A percentile compares a stretch with the other conserved stretches of the same genome.
phyloP scores from a whole-genome alignment of 176 grass and related monocot species.

The Cenchrus americanus region DNA sequence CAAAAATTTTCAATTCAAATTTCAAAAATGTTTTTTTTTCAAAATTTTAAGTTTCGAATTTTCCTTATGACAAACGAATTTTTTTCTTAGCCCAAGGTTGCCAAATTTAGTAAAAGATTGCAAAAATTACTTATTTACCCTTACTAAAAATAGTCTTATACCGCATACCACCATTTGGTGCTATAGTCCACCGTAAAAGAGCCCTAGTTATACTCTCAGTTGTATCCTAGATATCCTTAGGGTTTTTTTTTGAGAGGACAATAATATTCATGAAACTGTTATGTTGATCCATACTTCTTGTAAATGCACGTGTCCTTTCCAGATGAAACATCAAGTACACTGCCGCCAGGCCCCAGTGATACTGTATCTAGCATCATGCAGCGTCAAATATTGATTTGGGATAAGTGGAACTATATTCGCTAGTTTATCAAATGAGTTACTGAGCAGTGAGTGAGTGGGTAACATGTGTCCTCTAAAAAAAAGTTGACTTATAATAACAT shows the following conservation, averaged over 20 bases:
- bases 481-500: background rate
- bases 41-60: too few relatives aligned
- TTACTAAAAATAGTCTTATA: too few relatives aligned
- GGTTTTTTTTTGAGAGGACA: background rate
- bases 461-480: background rate
- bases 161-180: too few relatives aligned
- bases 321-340: slow-evolving; percentile 13
- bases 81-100: too few relatives aligned
- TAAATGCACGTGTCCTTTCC: background rate
- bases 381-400: background rate
- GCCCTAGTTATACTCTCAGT: background rate
- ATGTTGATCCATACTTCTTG: background rate
- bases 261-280: background rate
- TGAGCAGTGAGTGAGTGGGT: background rate
- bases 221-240: background rate
- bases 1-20: too few relatives aligned
- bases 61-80: too few relatives aligned
- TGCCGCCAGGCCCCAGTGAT: background rate
- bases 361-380: background rate
- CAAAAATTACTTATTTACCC: too few relatives aligned
- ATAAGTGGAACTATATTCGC: background rate
- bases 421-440: background rate
- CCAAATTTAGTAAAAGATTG: too few relatives aligned
- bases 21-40: too few relatives aligned
- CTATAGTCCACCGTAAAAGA: too few relatives aligned